Base-by-base conservation (phyloP, 345 rosid genomes). In the Eucalyptus curtisii region DNA sequence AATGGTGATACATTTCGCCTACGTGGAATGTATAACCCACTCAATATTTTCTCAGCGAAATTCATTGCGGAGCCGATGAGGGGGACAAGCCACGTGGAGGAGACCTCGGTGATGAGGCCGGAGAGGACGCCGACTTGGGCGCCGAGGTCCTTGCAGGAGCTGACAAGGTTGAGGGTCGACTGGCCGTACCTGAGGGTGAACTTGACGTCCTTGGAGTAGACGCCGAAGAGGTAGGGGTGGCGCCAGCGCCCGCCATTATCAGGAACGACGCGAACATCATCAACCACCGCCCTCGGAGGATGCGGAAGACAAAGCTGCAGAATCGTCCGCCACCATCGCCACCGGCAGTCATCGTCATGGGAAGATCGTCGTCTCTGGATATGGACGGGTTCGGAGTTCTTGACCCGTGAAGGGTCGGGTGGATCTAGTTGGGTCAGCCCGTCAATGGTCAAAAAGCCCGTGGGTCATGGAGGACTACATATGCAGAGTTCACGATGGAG, bases 191-290 rank as follows among this genome's bases (percentile, higher is more conserved):
- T 88, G 22, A 31, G 88, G 31, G 45, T 52, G 86, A 61, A 53
- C 85, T 88, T 90, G 76, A 88, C 79, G 88, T 90, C 90, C 57
- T 90, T 79, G 25, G 91, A 88, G 86, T 88, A 90, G 80, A 90
- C 86, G 86, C 89, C 91, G 42, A 88, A 90, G 8, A 86, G 86
- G 86, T 71, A 86, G 42, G 80, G 88, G 88, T 88, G 42, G 88
- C 88, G 4, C 89, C 88, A 31, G 87, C 91, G 44, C 87, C 91
- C 2, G 88, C 57, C 91, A 90, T 90, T 27, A 90, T 76, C 47
- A 88, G 86, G 90, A 86, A 88, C 49, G 90, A 68, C 14, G 57
- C 85, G 44, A 88, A 79, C 80, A 90, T 22, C 84, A 86, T 88
- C 48, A 90, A 88, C 91, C 90, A 90, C 76, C 90, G 86, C 16